These are phyloP conservation scores for Hypoxylon sp. DNA, from an alignment of 2,329 filamentous ascomycete genomes.

Conservation along the genomic window DNA sequence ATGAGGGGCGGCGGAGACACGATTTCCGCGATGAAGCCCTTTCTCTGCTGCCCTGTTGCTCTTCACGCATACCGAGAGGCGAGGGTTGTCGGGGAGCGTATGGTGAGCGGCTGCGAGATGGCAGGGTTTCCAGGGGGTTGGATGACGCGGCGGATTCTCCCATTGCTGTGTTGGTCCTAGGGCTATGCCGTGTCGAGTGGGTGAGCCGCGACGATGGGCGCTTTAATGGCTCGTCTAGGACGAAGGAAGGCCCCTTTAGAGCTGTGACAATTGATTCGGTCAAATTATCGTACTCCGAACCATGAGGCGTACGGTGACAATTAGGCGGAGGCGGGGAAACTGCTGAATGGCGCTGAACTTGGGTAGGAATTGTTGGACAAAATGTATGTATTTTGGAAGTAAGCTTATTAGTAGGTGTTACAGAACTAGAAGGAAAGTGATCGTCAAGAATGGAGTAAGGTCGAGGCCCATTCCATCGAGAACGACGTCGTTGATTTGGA, in stretches of 20 bases:
- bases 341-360: slow-evolving; percentile 2
- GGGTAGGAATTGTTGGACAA: slow-evolving; percentile 38
- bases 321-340: background rate
- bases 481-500: slow-evolving; percentile 37
- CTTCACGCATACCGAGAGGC: slow-evolving; percentile 18
- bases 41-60: background rate
- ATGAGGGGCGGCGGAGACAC: slow-evolving; percentile 30
- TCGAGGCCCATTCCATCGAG: slow-evolving; percentile 25
- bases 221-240: slow-evolving; percentile 59
- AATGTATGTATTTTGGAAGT: slow-evolving; percentile 18
- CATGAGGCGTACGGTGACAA: background rate
- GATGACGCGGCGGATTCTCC: slow-evolving; percentile 3
- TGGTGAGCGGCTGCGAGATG: slow-evolving; percentile 22
- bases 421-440: slow-evolving; percentile 43
- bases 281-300: slow-evolving; percentile 9
- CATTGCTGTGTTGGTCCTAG: slow-evolving; percentile 5
- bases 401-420: background rate
- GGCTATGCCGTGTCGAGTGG: slow-evolving; percentile 16
- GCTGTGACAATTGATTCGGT: slow-evolving; percentile 25
- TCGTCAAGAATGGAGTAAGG: slow-evolving; percentile 50
- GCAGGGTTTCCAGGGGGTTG: slow-evolving; percentile 4
- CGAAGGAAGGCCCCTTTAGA: slow-evolving; percentile 50
- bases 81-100: slow-evolving; percentile 21
- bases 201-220: slow-evolving; percentile 57
- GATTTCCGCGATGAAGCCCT: slow-evolving; percentile 7